Evolutionary conservation across 2,329 filamentous ascomycete genomes (phyloP).

Genomic region (Botryotinia convoluta): DNA sequence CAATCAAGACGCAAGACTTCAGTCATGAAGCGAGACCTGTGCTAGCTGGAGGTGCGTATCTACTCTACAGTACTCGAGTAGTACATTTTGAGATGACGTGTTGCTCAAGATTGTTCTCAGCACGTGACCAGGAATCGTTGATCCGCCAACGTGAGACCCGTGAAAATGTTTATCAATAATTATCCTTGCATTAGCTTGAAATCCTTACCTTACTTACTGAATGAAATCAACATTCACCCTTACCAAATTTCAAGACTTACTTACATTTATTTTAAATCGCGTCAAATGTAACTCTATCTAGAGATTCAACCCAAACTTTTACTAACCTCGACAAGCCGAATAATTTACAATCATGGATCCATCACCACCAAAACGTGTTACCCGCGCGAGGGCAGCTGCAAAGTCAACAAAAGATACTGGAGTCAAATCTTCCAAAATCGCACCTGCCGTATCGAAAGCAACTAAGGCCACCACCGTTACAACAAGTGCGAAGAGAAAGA

Average conservation of each 20-base stretch:
- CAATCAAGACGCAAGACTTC: background rate
- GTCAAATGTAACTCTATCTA: slow-evolving; percentile 7
- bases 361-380: slow-evolving; percentile 59
- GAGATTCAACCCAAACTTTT: background rate
- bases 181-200: background rate
- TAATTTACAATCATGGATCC: slow-evolving; percentile 43
- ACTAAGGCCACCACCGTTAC: slow-evolving; percentile 39
- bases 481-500: slow-evolving; percentile 52
- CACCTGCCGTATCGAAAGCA: slow-evolving; percentile 47
- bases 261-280: background rate
- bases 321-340: background rate
- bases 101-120: background rate
- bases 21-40: background rate
- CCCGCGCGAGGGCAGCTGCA: slow-evolving; percentile 49
- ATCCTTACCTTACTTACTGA: background rate
- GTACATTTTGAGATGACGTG: background rate
- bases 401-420: slow-evolving; percentile 41
- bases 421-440: slow-evolving; percentile 46
- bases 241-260: background rate
- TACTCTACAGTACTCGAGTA: too few relatives aligned
- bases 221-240: background rate
- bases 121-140: background rate
- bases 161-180: slow-evolving; percentile 15
- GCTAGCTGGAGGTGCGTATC: too few relatives aligned
- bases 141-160: background rate